Percentiles rank a stretch among this genome's conserved stretches.
These are phyloP conservation scores for Starmerella gropengiesseri DNA, from an alignment of 805 yeast genomes.

Conservation along the genomic window DNA sequence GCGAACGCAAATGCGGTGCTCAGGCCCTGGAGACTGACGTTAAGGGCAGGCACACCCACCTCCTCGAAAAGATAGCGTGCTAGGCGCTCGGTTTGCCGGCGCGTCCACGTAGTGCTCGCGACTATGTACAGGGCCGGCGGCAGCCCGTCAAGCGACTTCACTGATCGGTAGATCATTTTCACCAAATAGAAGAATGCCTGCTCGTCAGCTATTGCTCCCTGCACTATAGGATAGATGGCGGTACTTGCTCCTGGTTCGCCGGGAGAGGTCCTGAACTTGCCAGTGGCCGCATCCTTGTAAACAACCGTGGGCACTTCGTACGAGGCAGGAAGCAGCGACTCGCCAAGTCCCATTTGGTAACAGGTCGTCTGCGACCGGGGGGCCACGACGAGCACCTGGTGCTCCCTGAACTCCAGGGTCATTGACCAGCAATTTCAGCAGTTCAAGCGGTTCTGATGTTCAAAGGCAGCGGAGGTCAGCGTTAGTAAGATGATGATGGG, in stretches of 20 bases:
- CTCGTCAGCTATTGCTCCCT: slow-evolving; percentile 54
- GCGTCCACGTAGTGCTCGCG: slow-evolving; percentile 60
- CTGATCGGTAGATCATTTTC: slow-evolving; percentile 40
- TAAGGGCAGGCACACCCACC: slow-evolving; percentile 59
- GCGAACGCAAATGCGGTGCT: slow-evolving; percentile 62
- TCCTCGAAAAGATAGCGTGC: slow-evolving; percentile 68
- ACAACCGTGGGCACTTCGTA: slow-evolving; percentile 70
- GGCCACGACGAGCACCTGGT: slow-evolving; percentile 44
- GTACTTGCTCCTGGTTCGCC: slow-evolving; percentile 34
- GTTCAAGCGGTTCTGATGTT: too few species aligned
- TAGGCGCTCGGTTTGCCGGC: slow-evolving; percentile 51
- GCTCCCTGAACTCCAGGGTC: slow-evolving; percentile 32
- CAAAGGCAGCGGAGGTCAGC: too few species aligned
- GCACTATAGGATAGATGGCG: slow-evolving; percentile 51
- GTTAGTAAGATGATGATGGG: not conserved
- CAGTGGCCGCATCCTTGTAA: slow-evolving; percentile 31
- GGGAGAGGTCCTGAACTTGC: slow-evolving; percentile 25
- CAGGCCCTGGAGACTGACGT: slow-evolving; percentile 55
- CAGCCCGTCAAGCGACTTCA: slow-evolving; percentile 32
- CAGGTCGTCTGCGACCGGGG: slow-evolving; percentile 70
- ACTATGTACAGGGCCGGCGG: slow-evolving; percentile 57
- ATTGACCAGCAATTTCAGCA: slow-evolving; percentile 12
- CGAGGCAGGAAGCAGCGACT: slow-evolving; percentile 63
- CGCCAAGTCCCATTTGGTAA: slow-evolving; percentile 68
- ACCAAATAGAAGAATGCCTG: slow-evolving; percentile 59